Conservation (phyloP, 192 early-diverging fungal species). For the Chytriomyces sp. region DNA sequence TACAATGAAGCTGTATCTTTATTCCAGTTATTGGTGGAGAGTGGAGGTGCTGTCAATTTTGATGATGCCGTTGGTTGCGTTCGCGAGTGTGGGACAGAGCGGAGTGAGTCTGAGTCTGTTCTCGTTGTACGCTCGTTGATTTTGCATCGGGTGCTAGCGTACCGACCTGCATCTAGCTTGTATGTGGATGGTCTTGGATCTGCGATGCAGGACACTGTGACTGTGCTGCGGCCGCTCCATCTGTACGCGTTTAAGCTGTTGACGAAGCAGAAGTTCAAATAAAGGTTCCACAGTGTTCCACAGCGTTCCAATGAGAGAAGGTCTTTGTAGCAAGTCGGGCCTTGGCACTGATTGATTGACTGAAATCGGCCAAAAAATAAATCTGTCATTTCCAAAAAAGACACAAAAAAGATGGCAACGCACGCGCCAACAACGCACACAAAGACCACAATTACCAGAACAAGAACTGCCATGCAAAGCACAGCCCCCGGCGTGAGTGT, state of each 20-base stretch:
- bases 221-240: conserved; percentile 19
- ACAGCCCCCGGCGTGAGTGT: too few species aligned
- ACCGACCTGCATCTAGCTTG: conserved; percentile 9
- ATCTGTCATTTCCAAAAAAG: too few species aligned
- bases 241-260: conserved; percentile 7
- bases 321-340: too few species aligned
- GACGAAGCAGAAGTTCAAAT: background rate
- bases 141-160: conserved; percentile 9
- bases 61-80: background rate
- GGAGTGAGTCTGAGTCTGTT: background rate
- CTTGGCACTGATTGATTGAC: too few species aligned
- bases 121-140: conserved; percentile 8
- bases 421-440: too few species aligned
- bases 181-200: conserved; percentile 16
- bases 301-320: too few species aligned
- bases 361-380: too few species aligned
- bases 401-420: too few species aligned
- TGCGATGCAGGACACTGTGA: background rate
- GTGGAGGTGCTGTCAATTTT: background rate
- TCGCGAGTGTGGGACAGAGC: too few species aligned
- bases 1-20: conserved; percentile 4
- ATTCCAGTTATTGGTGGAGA: background rate
- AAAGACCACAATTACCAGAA: too few species aligned
- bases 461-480: too few species aligned
- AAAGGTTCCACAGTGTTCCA: too few species aligned